These are phyloP conservation scores for Immersiella caudata DNA, from an alignment of 495 filamentous ascomycete species.

Conservation along the genomic window DNA sequence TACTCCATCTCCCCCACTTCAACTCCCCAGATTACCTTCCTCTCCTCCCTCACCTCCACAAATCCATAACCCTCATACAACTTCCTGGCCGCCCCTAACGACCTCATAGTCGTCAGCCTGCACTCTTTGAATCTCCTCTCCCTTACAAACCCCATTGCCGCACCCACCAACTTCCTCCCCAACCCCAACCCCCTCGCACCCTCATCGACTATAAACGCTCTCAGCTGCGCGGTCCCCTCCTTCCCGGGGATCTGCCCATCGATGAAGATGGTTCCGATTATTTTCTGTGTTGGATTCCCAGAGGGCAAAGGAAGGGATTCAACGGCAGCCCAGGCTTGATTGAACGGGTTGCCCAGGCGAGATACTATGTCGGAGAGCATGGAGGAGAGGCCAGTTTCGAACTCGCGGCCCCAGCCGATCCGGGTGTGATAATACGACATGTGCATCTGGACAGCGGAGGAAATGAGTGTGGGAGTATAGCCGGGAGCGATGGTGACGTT, in stretches of 20 bases:
- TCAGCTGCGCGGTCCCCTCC: constrained; percentile 27
- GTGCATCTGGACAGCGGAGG: constrained; percentile 37
- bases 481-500: constrained; percentile 29
- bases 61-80: constrained; percentile 37
- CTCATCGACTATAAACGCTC: constrained; percentile 41
- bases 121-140: constrained; percentile 31
- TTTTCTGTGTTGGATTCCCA: constrained; percentile 16
- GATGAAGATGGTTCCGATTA: constrained; percentile 37
- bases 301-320: constrained; percentile 5
- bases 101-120: constrained; percentile 28
- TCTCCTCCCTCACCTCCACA: constrained; percentile 14
- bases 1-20: constrained; percentile 25
- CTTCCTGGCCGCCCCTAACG: constrained; percentile 25
- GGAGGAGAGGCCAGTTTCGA: constrained; percentile 29
- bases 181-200: constrained; percentile 28
- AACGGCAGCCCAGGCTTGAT: constrained; percentile 37
- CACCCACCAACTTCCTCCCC: constrained; percentile 32
- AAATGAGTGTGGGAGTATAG: constrained; percentile 40
- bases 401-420: constrained; percentile 29
- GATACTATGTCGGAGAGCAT: constrained; percentile 24
- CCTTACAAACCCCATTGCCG: constrained; percentile 37
- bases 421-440: constrained; percentile 30
- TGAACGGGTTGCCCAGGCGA: constrained; percentile 28
- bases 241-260: constrained; percentile 28
- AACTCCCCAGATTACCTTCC: constrained; percentile 17